Evolutionary conservation across 2,329 filamentous ascomycete genomes (phyloP), one percentile per base, ranked within the genome.

Genomic region (Knoxdaviesia proteae): DNA sequence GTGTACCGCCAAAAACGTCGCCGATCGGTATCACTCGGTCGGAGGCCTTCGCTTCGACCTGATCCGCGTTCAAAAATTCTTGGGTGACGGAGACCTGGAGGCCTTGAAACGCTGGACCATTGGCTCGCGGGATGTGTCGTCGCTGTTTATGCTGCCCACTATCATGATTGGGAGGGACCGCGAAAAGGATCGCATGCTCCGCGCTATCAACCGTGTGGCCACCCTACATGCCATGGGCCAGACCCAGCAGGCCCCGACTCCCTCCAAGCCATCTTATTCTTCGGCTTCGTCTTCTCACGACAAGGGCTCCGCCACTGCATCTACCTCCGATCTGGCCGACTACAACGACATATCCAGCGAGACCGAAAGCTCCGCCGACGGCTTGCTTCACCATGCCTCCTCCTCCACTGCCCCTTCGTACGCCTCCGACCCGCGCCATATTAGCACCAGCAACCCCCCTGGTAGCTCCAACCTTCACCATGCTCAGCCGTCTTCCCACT

Each of bases 1-100:
- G 56, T 94, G 92, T 71, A 94, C 86, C 0, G 77, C 84, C 46
- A 93, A 92, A 58, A 81, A 78, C 46, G 82, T 93, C 40, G 72
- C 76, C 44, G 87, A 94, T 45, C 75, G 88, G 9, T 96, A 94
- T 55, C 80, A 93, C 52, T 93, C 84, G 5, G 80, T 82, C 1
- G 86, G 83, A 45, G 87, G 88, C 2, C 68, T 94, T 45, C 84
- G 84, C 49, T 69, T 83, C 52, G 88, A 96, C 55, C 61, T 96
- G 41, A 59, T 76, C 42, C 69, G 77, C 51, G 76, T 94, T 5
- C 77, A 83, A 48, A 70, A 78, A 48, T 68, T 88, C 35, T 63
- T 94, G 6, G 74, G 71, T 4, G 74, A 84, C 51, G 87, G 84
- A 11, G 78, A 94, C 50, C 68, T 70, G 47, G 62, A 72, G 42